A percentile compares a stretch with the other conserved stretches of the same genome.
These are phyloP conservation scores for Thelephora terrestris DNA, from an alignment of 1,284 basidiomycete species.

Conservation along the genomic window DNA sequence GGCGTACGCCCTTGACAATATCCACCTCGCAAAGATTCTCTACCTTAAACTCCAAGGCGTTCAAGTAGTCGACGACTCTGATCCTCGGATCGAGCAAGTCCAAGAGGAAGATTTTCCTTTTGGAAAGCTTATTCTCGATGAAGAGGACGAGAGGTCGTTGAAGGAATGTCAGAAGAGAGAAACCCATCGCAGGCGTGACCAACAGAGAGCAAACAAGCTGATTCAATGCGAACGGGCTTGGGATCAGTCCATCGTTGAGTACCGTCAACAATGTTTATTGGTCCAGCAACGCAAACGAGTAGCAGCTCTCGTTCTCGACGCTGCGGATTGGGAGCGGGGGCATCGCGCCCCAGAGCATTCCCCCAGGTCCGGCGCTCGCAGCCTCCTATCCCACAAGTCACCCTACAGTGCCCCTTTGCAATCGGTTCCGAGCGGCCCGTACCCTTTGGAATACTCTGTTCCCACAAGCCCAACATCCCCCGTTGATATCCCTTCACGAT, in stretches of 20 bases:
- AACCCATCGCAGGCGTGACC: slow-evolving; percentile 29
- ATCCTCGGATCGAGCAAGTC: slow-evolving; percentile 52
- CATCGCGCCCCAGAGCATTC: neutral
- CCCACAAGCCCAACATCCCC: neutral
- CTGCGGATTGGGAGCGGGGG: neutral
- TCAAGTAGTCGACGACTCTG: slow-evolving; percentile 43
- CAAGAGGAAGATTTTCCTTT: slow-evolving; percentile 58
- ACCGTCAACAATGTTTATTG: neutral
- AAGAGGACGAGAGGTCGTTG: slow-evolving; percentile 28
- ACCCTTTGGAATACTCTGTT: too few species aligned
- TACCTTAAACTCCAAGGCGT: slow-evolving; percentile 51
- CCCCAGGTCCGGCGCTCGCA: slow-evolving; percentile 9
- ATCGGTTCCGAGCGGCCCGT: too few species aligned
- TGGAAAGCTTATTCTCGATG: slow-evolving; percentile 40
- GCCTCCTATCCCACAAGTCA: slow-evolving; percentile 19
- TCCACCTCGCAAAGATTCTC: slow-evolving; percentile 53
- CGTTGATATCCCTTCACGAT: slow-evolving; percentile 4
- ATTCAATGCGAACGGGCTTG: slow-evolving; percentile 39
- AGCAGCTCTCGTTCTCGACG: neutral
- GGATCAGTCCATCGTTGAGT: slow-evolving; percentile 22
- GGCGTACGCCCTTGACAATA: slow-evolving; percentile 55
- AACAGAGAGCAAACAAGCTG: slow-evolving; percentile 32
- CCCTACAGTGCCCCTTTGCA: too few species aligned
- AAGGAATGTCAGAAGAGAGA: slow-evolving; percentile 21
- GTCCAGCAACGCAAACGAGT: neutral